Percentiles rank a stretch among this genome's conserved stretches.
Conservation (phyloP, 306 rosid genomes). For the Cicer yamashitae region DNA sequence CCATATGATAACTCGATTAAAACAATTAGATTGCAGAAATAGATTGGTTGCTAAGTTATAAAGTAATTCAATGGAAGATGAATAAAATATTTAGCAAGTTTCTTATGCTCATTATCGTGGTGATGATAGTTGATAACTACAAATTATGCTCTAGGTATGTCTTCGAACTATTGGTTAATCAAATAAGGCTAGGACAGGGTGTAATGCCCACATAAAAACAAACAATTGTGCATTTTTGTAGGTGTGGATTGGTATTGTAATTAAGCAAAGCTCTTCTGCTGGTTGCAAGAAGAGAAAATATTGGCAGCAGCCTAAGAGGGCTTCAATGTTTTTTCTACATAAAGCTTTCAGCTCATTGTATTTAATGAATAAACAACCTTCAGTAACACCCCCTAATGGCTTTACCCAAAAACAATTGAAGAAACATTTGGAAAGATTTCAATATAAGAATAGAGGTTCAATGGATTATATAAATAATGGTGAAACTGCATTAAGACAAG, state of each 20-base stretch:
- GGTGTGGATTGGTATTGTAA: not conserved
- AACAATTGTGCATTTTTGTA: not conserved
- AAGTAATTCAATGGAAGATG: not conserved
- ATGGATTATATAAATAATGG: constrained; percentile 6
- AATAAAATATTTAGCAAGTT: not conserved
- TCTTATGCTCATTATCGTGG: not conserved
- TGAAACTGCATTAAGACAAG: constrained; percentile 13
- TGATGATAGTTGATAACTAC: too few relatives aligned
- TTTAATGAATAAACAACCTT: not conserved
- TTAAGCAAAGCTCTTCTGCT: not conserved
- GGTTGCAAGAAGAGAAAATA: not conserved
- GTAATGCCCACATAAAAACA: not conserved
- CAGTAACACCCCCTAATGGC: not conserved
- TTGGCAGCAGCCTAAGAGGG: not conserved
- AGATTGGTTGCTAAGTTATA: too few relatives aligned
- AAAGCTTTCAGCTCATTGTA: not conserved
- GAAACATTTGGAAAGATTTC: not conserved
- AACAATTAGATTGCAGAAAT: too few relatives aligned
- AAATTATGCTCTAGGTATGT: not conserved
- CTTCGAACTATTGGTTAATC: not conserved
- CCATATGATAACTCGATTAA: too few relatives aligned
- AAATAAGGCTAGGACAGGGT: not conserved
- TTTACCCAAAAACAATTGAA: not conserved
- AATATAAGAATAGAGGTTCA: not conserved
- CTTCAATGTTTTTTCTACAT: not conserved